Evolutionary conservation across 2,329 filamentous ascomycete genomes (phyloP), one percentile per base, ranked within the genome.

Genomic region (Ophiostoma sp.): DNA sequence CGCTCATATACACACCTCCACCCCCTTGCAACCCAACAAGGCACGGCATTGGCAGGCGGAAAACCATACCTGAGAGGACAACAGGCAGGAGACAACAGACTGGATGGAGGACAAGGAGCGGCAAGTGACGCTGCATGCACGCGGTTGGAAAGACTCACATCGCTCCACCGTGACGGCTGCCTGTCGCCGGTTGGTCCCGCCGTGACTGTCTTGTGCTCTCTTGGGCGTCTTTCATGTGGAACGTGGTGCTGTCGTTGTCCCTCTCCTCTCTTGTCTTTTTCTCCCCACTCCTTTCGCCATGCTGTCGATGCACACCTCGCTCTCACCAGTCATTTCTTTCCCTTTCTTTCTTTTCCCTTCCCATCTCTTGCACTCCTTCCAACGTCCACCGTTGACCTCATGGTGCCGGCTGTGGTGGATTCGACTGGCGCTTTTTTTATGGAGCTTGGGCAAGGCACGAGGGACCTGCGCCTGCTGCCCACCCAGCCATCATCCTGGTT

Each of bases 371-470:
- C 61, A 63, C 45, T 64, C 61, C 36, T 64, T 39, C 57, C 61
- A 64, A 63, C 33, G 33, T 19, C 33, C 8, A 28, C n/a, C n/a
- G 59, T 63, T 39, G 59, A 63, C 33, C 59, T 39, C 22, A 19
- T 63, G 31, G 19, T n/a, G 33, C 19, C 33, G 59, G 59, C 19
- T 57, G 28, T 25, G 50, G 48, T 70, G 68, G 68, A n/a, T 70
- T 42, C 52, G 15, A 25, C 68, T 55, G 68, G 50, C 28, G 48
- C 33, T 17, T 55, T 61, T 39, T 61, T 71, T 71, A 33, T 71
- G 69, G 69, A 71, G 69, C 69, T 59, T 66, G 61, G 39, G 39
- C 69, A 63, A 61, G 69, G 69, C 69, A 71, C 69, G 55, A 71
- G 68, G 69, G 55, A 45, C 69, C 52, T 45, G 55, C 52, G 69